Evolutionary conservation across 1,284 basidiomycete genomes (phyloP), one percentile per base, ranked within the genome.

Genomic region (Heliocybe sulcata): DNA sequence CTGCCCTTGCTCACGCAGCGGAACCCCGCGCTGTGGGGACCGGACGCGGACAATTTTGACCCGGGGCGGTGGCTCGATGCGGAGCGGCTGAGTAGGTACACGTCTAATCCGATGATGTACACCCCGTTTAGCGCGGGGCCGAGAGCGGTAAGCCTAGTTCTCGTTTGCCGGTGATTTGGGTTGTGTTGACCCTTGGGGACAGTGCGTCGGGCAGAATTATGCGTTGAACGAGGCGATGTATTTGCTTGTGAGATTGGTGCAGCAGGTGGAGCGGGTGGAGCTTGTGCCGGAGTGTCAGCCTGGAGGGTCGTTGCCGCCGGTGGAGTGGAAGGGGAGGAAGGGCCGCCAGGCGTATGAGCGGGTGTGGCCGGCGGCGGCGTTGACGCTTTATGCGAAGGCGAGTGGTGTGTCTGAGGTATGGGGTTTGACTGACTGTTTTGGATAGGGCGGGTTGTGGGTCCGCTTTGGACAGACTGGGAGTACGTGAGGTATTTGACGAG

Each of bases 201-300:
- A 87, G 85, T 88, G 86, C 61, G 67, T 89, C 16, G 87, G 86
- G 4, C 84, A 87, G 64, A 82, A 86, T 59, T 87, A 86, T 58
- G 86, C 86, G 2, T 82, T 82, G 58, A 87, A 87, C 63, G 82
- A 90, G 64, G 80, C 82, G 47, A 81, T 83, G 2, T 89, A 80
- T 63, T 82, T 87, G 67, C 74, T 90, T 33, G 79, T 83, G 9
- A 74, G 82, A 27, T 65, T 90, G 25, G 64, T 90, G 51, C 86
- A 89, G 61, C 73, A 73, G 22, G 88, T 82, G 60, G 77, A 81
- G 57, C 69, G 72, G 1, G 81, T 90, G 61, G 72, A 74, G 10
- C 67, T 89, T 31, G 81, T 81, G 0, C 65, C 75, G 11, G 83
- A 88, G 55, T 74, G 71, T 20, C 85, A 87, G 61, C 85, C 86